phyloP scores from a whole-genome alignment of 345 rosid genomes.

The Passiflora organensis region DNA sequence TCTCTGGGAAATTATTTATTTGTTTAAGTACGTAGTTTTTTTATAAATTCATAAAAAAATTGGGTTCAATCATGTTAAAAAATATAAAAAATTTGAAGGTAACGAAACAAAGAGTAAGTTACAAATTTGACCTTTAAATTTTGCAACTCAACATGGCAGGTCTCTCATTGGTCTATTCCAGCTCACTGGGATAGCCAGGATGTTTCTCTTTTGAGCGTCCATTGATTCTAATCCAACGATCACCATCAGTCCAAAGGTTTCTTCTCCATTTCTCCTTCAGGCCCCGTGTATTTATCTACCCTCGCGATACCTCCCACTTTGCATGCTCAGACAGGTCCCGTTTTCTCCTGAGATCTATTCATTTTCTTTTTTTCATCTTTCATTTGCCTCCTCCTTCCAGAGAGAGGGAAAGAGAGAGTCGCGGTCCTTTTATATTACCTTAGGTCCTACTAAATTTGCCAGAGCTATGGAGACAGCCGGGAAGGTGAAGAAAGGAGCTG shows the following conservation, averaged over 20 bases:
- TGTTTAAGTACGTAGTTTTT: no score
- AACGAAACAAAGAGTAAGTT: no score
- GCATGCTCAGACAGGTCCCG: neutral
- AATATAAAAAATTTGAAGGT: no score
- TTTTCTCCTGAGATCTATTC: neutral
- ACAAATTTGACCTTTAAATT: no score
- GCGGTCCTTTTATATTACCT: neutral
- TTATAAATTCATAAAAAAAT: no score
- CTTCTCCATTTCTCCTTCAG: neutral
- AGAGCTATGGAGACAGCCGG: slow-evolving; percentile 22
- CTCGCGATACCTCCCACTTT: neutral
- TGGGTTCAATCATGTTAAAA: no score
- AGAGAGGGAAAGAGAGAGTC: neutral
- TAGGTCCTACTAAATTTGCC: no score
- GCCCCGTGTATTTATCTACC: neutral
- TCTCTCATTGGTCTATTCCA: neutral
- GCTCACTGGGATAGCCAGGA: neutral
- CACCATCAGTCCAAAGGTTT: neutral
- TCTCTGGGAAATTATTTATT: no score
- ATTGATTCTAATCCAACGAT: neutral
- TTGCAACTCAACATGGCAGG: no score
- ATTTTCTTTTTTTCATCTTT: neutral
- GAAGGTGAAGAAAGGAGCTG: slow-evolving; percentile 39
- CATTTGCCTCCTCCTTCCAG: neutral
- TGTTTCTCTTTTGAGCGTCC: neutral